Percentiles rank a stretch among this genome's conserved stretches.
phyloP scores from a whole-genome alignment of 139 green algal species.

The Tetratostichococcus sp. region DNA sequence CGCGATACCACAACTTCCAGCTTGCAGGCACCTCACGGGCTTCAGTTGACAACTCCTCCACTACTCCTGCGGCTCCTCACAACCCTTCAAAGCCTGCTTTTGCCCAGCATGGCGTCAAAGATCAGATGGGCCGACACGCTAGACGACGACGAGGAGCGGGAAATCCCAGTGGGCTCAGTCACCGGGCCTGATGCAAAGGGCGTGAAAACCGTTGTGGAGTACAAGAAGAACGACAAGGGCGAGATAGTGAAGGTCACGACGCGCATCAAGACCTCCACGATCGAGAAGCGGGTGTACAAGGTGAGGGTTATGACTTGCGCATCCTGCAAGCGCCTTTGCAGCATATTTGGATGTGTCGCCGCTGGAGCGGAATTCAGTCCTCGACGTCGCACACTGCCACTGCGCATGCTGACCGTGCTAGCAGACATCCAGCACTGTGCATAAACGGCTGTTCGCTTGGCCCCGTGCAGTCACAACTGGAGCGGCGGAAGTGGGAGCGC shows the following conservation, averaged over 20 bases:
- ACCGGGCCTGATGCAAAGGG: constrained; percentile 85
- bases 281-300: constrained; percentile 92
- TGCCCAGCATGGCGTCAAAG: constrained; percentile 14
- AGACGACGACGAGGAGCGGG: constrained; percentile 69
- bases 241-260: constrained; percentile 88
- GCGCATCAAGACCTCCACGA: constrained; percentile 77
- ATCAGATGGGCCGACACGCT: constrained; percentile 85
- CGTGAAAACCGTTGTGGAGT: constrained; percentile 86
- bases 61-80: too few species aligned
- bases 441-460: neutral
- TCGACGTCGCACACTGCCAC: too few species aligned
- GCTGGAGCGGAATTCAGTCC: too few species aligned
- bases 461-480: constrained; percentile 29
- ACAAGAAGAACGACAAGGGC: constrained; percentile 87
- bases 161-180: constrained; percentile 56
- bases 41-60: too few species aligned
- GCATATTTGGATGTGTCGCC: too few species aligned
- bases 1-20: too few species aligned
- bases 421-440: neutral
- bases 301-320: constrained; percentile 34
- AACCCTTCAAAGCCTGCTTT: neutral
- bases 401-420: neutral
- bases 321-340: neutral
- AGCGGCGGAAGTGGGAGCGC: constrained; percentile 72
- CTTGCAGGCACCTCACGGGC: too few species aligned